A percentile compares a stretch with the other conserved stretches of the same genome.
These are phyloP conservation scores for Phytopythium montanum DNA, from an alignment of 352 stramenopile species.

Conservation along the genomic window DNA sequence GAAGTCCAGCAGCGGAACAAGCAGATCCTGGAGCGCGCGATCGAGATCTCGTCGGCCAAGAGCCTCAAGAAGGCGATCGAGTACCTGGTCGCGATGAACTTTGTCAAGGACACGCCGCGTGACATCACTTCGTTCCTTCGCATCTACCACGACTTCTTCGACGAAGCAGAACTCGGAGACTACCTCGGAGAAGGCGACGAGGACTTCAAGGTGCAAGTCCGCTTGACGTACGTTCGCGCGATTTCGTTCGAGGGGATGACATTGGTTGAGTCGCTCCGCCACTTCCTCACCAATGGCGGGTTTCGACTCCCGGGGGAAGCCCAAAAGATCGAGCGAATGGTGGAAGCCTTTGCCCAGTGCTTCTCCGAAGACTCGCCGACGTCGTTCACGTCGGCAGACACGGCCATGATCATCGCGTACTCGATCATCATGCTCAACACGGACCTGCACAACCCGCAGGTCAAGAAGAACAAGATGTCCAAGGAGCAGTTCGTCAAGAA, in stretches of 20 bases:
- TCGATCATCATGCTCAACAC: conserved; percentile 92
- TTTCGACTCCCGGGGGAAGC: conserved; percentile 97
- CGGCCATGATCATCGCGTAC: conserved; percentile 89
- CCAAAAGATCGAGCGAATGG: conserved; percentile 98
- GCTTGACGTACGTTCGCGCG: conserved; percentile 93
- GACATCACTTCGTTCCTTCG: conserved; percentile 94
- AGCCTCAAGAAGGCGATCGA: conserved; percentile 86
- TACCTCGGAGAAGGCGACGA: conserved; percentile 94
- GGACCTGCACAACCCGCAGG: conserved; percentile 87
- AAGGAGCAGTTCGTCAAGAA: conserved; percentile 98
- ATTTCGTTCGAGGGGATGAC: conserved; percentile 98
- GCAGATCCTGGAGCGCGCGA: conserved; percentile 72
- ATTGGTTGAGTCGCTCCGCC: conserved; percentile 94
- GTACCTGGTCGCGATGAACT: conserved; percentile 83
- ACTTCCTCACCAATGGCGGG: conserved; percentile 96
- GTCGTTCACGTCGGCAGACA: conserved; percentile 76
- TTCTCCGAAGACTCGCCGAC: conserved; percentile 94
- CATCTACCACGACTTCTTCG: conserved; percentile 92
- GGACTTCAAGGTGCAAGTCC: conserved; percentile 90
- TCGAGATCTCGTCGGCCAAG: conserved; percentile 78
- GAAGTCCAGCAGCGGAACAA: conserved; percentile 82
- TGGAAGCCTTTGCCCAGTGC: conserved; percentile 96
- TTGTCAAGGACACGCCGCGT: conserved; percentile 77
- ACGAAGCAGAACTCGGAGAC: conserved; percentile 91
- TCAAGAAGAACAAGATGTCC: conserved; percentile 96